Evolutionary conservation across 2,329 filamentous ascomycete genomes (phyloP).

Genomic region (Trichoderma sp.): DNA sequence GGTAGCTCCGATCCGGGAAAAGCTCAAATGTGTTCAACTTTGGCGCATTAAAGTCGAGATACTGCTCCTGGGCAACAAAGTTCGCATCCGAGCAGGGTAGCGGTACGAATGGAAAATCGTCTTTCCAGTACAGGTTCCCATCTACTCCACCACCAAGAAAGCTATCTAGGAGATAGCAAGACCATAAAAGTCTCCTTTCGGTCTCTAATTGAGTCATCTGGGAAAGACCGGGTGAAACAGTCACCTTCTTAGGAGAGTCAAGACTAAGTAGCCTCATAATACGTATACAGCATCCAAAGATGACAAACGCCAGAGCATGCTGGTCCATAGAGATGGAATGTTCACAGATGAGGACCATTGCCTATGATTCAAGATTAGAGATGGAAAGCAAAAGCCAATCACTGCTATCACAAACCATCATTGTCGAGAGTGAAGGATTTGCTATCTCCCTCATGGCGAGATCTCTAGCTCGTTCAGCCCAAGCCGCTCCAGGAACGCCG

Average conservation of each 20-base stretch:
- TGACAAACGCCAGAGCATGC: slow-evolving; percentile 1
- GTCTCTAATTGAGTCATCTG: neutral
- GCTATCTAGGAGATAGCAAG: slow-evolving; percentile 7
- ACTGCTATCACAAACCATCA: neutral
- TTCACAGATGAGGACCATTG: slow-evolving; percentile 15
- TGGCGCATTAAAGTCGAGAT: neutral
- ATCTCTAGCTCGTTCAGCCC: neutral
- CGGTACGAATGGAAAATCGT: neutral
- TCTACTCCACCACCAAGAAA: slow-evolving; percentile 13
- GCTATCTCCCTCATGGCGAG: slow-evolving; percentile 5
- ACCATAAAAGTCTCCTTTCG: slow-evolving; percentile 1
- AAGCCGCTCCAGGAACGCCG: neutral
- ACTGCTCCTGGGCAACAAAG: slow-evolving; percentile 3
- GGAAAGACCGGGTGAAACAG: neutral
- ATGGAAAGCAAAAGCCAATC: neutral
- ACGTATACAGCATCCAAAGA: slow-evolving; percentile 5
- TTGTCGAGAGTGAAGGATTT: slow-evolving; percentile 1
- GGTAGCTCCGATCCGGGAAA: neutral
- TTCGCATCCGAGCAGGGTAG: slow-evolving; percentile 10
- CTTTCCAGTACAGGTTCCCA: neutral
- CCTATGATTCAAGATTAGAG: neutral
- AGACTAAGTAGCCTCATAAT: slow-evolving; percentile 3
- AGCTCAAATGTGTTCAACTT: slow-evolving; percentile 1
- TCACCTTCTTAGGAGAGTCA: neutral
- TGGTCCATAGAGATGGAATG: slow-evolving; percentile 5